These are phyloP conservation scores for Obba rivulosa DNA, from an alignment of 768 basidiomycete genomes.

Conservation along the genomic window DNA sequence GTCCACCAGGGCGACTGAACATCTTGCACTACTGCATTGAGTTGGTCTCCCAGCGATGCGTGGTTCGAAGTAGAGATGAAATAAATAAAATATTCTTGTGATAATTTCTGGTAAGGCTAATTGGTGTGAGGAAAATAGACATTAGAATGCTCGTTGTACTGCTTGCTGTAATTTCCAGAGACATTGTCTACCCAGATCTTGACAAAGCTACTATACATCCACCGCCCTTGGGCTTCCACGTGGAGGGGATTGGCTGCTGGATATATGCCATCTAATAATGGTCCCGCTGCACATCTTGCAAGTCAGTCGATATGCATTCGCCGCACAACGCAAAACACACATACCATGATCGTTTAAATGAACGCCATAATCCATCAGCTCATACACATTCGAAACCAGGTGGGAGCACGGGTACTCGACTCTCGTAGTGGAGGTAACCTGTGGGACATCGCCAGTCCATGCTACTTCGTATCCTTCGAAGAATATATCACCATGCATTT, in stretches of 20 bases:
- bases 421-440: not conserved
- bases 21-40: too few relatives aligned
- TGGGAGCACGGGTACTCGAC: not conserved
- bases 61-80: constrained; percentile 28
- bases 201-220: constrained; percentile 8
- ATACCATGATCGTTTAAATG: not conserved
- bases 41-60: constrained; percentile 8
- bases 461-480: not conserved
- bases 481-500: not conserved
- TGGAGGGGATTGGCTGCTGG: not conserved
- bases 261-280: not conserved
- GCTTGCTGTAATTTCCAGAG: constrained; percentile 30
- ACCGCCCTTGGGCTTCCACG: not conserved
- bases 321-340: not conserved
- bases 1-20: constrained; percentile 2
- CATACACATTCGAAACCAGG: not conserved
- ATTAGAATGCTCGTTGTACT: constrained; percentile 32
- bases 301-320: not conserved
- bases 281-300: not conserved
- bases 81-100: constrained; percentile 29
- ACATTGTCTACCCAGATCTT: constrained; percentile 29
- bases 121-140: constrained; percentile 26
- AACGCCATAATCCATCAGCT: not conserved
- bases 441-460: not conserved
- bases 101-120: constrained; percentile 21